phyloP scores from a whole-genome alignment of 169 alveolate species.

The Eimeria necatrix region DNA sequence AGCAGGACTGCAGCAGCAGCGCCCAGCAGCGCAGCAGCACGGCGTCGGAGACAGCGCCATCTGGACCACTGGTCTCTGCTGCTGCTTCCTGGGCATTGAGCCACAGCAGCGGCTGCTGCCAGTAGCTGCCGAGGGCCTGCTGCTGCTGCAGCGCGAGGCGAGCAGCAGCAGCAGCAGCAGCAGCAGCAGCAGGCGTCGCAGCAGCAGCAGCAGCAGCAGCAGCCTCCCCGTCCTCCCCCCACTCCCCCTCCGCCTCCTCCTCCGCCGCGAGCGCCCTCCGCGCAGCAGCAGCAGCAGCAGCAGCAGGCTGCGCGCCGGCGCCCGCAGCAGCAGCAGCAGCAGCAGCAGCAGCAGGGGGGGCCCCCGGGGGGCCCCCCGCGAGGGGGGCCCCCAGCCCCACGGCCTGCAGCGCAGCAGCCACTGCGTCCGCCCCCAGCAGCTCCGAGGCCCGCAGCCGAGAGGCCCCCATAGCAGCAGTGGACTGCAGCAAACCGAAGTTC shows the following conservation, averaged over 20 bases:
- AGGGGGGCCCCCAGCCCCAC: conserved; percentile 59
- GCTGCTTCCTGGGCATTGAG: conserved; percentile 62
- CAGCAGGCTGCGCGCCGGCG: background rate
- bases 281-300: conserved; percentile 47
- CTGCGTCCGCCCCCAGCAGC: conserved; percentile 42
- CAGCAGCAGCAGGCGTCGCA: background rate
- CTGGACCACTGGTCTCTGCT: conserved; percentile 13
- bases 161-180: conserved; percentile 67
- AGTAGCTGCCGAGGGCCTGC: conserved; percentile 62
- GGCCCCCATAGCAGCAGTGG: conserved; percentile 27
- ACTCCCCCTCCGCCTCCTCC: conserved; percentile 18
- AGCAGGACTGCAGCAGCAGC: conserved; percentile 52
- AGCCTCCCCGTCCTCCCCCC: conserved; percentile 23
- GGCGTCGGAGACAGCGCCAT: conserved; percentile 46
- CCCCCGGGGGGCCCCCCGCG: conserved; percentile 19
- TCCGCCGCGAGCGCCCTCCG: conserved; percentile 11
- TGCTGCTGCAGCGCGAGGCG: conserved; percentile 44
- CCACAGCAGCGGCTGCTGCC: conserved; percentile 75
- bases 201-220: background rate
- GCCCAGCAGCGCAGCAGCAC: conserved; percentile 68
- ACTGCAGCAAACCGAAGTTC: conserved; percentile 18
- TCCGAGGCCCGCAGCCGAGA: conserved; percentile 2
- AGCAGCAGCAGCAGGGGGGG: background rate
- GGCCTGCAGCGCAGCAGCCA: conserved; percentile 68
- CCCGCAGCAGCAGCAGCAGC: background rate